Evolutionary conservation across 257 asterid species (phyloP).

Genomic region (Orobanche coerulescens): DNA sequence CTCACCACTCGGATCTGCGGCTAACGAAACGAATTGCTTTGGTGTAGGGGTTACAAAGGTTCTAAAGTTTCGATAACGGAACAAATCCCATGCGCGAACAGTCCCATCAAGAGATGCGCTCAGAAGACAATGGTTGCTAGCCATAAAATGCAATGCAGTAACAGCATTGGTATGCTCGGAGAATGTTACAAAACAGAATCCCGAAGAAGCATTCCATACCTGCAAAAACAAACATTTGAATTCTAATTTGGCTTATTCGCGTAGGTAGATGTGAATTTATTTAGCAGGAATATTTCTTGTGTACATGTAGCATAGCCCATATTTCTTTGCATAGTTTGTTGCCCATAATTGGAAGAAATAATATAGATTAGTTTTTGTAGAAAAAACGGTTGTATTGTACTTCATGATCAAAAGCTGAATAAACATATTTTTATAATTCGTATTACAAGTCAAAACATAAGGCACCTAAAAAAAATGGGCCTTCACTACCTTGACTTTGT

Average conservation of each 20-base stretch:
- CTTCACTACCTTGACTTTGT: conserved; percentile 74
- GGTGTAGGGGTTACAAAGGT: conserved; percentile 91
- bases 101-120: conserved; percentile 99
- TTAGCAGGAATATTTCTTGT: background rate
- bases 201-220: conserved; percentile 97
- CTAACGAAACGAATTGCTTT: conserved; percentile 90
- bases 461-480: background rate
- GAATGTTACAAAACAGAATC: conserved; percentile 87
- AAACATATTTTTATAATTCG: no score
- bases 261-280: background rate
- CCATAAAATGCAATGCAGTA: conserved; percentile 89
- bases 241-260: conserved; percentile 3
- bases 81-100: conserved; percentile 93
- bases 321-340: background rate
- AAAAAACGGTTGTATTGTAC: no score
- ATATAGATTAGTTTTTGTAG: no score
- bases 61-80: conserved; percentile 91
- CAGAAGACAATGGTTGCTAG: conserved; percentile 74
- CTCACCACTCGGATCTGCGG: conserved; percentile 94
- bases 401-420: no score
- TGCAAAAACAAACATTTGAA: conserved; percentile 32
- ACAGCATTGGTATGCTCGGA: conserved; percentile 92
- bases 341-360: no score
- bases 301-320: no score
- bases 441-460: no score